Evolutionary conservation across 352 stramenopile species (phyloP), one percentile per base, ranked within the genome.

Genomic region (Globisporangium barbulae): DNA sequence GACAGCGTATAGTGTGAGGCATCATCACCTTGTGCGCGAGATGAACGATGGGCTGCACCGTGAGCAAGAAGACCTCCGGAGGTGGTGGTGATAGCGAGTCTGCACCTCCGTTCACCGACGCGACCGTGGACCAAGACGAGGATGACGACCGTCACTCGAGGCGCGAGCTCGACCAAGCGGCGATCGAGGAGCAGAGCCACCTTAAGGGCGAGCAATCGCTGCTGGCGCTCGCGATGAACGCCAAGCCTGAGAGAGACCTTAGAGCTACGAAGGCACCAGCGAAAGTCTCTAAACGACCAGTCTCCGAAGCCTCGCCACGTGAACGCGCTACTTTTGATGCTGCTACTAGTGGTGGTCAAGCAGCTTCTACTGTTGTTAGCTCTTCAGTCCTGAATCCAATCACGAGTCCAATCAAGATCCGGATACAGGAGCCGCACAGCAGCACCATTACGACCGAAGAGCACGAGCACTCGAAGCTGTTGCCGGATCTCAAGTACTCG

Each of bases 151-250:
- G 15, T 28, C 6, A 17, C 41, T 21, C 39, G 8, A 30, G 9
- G 21, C 41, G 39, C 2, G 10, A 35, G 41, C 37, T 65, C 41
- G 50, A 65, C 30, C 28, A 13, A 28, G 41, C 60, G 15, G 60
- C 60, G 30, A 65, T 65, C 13, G 60, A 65, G 41, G 50, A 55
- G 50, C 50, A 54, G 60, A 65, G 60, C 33, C 50, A 65, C 7
- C 4, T 54, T 28, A 60, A 65, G 5, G 60, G 60, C 50, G 60
- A 65, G 60, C 60, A 65, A 42, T 65, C 50, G 28, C 53, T 65
- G 35, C 41, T 65, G 12, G 60, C 60, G 50, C 60, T 65, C 15
- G 60, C 50, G 21, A 65, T 65, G 50, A 55, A 41, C 21, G 50
- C 25, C 15, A 25, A 25, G 5, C 13, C 39, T 6, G 31, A 37